Base-by-base conservation (phyloP, 1,284 basidiomycete species). In the Leccinum griseonigrum region DNA sequence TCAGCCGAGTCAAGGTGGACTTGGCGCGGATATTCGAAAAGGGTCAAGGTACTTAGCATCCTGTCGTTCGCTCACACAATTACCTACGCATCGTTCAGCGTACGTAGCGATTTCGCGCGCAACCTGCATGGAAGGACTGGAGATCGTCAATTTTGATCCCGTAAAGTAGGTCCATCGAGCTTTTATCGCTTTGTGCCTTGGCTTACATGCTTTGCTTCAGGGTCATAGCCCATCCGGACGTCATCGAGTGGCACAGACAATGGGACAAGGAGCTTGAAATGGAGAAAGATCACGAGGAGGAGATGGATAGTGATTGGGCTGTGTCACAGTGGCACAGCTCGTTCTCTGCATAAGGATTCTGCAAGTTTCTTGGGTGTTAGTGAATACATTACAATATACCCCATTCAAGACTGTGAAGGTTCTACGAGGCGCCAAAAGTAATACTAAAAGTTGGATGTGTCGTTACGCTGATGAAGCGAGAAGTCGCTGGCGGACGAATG, bases 71-170 rank as follows among this genome's bases (percentile, higher is more conserved):
- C 56, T 61, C 53, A 62, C 32, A 22, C 18, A 13, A 46, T 46
- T 46, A 36, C 56, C 59, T 8, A 34, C 53, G 77, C 76, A 4
- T 77, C 76, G 75, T 79, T 16, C 66, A 86, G 94, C 92, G 2
- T 98, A 98, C 72, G 95, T 97, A 50, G 96, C 95, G 0, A 82
- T 98, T 16, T 96, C 94, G 7, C 89, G 96, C 40, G 96, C 96
- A 5, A 97, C 94, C 0, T 86, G 83, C 13, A 80, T 97, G 69
- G 90, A 96, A 38, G 86, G 90, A 0, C 78, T 98, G n/a, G 90
- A 98, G 74, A 90, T 98, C 4, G 72, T 90, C 4, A 86, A 91
- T 60, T 98, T 98, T 74, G 81, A 87, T 62, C 77, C 86, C 0
- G 76, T 76, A 34, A 95, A 90, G 94, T 92, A 69, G 60, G 82